Percentiles rank a stretch among this genome's conserved stretches.
These are phyloP conservation scores for Pseudonectria buxi DNA, from an alignment of 2,329 filamentous ascomycete species.

Conservation along the genomic window DNA sequence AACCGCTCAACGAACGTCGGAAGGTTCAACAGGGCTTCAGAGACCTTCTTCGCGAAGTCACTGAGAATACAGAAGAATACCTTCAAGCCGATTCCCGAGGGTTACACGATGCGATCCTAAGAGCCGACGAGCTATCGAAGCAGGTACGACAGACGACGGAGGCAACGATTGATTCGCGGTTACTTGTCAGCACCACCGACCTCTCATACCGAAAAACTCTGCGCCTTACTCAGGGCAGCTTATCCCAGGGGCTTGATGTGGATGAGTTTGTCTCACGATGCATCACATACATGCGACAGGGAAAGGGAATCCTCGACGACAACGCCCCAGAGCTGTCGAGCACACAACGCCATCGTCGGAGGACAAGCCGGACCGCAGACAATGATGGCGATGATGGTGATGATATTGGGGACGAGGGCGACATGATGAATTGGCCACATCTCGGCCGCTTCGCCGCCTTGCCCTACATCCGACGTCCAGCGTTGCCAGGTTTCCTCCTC, in stretches of 20 bases:
- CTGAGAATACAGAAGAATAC: conserved; percentile 68
- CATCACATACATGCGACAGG: conserved; percentile 76
- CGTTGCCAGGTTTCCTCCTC: conserved; percentile 75
- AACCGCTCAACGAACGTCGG: conserved; percentile 67
- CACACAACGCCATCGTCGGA: conserved; percentile 41
- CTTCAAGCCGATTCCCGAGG: conserved; percentile 58
- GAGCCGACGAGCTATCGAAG: conserved; percentile 58
- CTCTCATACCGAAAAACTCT: conserved; percentile 72
- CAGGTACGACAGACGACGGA: conserved; percentile 82
- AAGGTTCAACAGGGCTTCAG: conserved; percentile 63
- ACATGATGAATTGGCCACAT: conserved; percentile 79
- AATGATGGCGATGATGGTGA: conserved; percentile 50
- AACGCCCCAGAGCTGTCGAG: conserved; percentile 44
- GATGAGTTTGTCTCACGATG: conserved; percentile 91
- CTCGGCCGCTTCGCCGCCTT: conserved; percentile 73
- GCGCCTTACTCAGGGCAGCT: conserved; percentile 65
- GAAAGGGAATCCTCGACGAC: conserved; percentile 47
- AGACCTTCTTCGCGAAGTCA: conserved; percentile 51
- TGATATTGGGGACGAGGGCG: conserved; percentile 64
- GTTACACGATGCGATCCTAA: conserved; percentile 57
- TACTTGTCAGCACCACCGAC: conserved; percentile 75
- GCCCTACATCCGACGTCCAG: conserved; percentile 64
- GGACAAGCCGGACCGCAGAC: conserved; percentile 22
- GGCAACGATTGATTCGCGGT: conserved; percentile 81
- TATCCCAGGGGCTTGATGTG: conserved; percentile 70